These are phyloP conservation scores for Candida golubevii DNA, from an alignment of 805 yeast species.

Conservation along the genomic window DNA sequence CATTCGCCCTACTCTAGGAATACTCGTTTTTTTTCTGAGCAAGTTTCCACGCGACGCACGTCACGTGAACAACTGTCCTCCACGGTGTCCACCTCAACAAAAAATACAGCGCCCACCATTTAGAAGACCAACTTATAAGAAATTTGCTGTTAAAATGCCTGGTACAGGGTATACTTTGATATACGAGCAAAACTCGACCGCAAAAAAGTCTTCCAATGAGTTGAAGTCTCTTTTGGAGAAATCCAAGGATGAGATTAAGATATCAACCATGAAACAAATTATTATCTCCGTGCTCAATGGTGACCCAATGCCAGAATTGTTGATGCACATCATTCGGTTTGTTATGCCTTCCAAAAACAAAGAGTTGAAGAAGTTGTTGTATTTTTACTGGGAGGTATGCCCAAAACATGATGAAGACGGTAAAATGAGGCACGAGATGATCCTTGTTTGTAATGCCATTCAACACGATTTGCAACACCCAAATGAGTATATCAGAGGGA, in stretches of 20 bases:
- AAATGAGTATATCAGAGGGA: slow-evolving; percentile 94
- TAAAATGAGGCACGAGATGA: slow-evolving; percentile 96
- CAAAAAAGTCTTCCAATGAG: slow-evolving; percentile 63
- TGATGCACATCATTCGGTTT: slow-evolving; percentile 95
- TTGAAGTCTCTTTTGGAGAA: slow-evolving; percentile 77
- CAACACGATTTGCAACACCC: slow-evolving; percentile 98
- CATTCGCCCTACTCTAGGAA: too few species aligned
- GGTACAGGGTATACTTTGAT: slow-evolving; percentile 68
- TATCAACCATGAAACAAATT: slow-evolving; percentile 85
- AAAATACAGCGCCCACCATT: slow-evolving; percentile 1
- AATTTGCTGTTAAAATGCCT: slow-evolving; percentile 10
- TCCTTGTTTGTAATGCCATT: slow-evolving; percentile 94
- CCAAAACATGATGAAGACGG: slow-evolving; percentile 87
- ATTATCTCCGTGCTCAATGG: slow-evolving; percentile 86
- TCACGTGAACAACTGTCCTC: slow-evolving; percentile 10
- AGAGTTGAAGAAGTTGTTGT: slow-evolving; percentile 84
- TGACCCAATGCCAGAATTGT: slow-evolving; percentile 83
- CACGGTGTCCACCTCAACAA: slow-evolving; percentile 10
- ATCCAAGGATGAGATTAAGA: slow-evolving; percentile 82
- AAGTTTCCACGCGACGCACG: slow-evolving; percentile 1
- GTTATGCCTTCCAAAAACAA: slow-evolving; percentile 95
- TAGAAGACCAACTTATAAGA: too few species aligned
- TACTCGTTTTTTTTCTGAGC: too few species aligned
- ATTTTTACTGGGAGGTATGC: slow-evolving; percentile 97
- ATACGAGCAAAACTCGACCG: slow-evolving; percentile 68